Base-by-base conservation (phyloP, 805 yeast species). In the Wickerhamiella siamensis region DNA sequence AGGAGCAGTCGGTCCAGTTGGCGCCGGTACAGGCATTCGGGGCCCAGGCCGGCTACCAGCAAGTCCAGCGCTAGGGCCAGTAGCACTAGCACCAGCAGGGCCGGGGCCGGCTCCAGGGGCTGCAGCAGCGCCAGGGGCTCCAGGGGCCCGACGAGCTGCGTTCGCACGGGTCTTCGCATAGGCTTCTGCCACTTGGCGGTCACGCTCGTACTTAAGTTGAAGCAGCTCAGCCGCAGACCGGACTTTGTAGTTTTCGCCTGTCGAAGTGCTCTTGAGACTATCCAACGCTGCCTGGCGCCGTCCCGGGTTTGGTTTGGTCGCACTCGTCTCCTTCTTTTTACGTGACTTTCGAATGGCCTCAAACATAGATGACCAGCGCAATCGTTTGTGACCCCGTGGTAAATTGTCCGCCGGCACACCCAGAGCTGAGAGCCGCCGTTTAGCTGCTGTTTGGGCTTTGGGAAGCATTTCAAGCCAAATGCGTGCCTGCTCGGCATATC, bases 361-460 rank as follows among this genome's bases (percentile, higher is more conserved):
- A 65, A 91, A 83, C 83, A 91, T 81, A 42, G 94, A 81, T 0
- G 95, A 95, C 96, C 96, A 91, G 49, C 97, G 72, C 45, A 88
- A 66, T 41, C 94, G 69, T 45, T 82, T 68, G 54, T 91, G 95
- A 16, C 98, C 98, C 48, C 97, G 65, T 59, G 88, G 96, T 37
- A 86, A 80, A 0, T 94, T 81, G 53, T 88, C 96, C 18, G 75
- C 72, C 0, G 94, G 88, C n/a, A 91, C 93, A 39, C 96, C 95
- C 27, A 88, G 64, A 0, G 97, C 96, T 0, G 91, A 77, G 5
- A 87, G 82, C 46, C 96, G 73, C 51, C 95, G 70, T 57, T 84
- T 83, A 5, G 94, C 83, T 2, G 86, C 76, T 43, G 81, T 79
- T 58, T 88, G 96, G 2, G 86, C 83, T 53, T 79, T 79, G 54